These are phyloP conservation scores for Neopestalotiopsis clavispora DNA, from an alignment of 2,329 filamentous ascomycete genomes.

Conservation along the genomic window DNA sequence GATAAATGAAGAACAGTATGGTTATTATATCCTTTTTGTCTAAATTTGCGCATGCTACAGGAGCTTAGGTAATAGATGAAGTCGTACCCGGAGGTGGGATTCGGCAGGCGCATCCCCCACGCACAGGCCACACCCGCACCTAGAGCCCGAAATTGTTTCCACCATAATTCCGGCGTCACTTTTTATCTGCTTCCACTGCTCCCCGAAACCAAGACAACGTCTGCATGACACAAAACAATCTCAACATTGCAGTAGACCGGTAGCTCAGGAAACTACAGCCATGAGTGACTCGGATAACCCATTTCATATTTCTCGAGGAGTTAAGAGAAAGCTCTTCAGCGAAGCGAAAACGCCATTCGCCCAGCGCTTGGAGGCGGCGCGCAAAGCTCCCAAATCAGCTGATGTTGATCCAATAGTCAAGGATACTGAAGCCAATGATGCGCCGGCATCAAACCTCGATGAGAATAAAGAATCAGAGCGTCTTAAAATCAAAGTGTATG, in stretches of 20 bases:
- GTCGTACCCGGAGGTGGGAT: background rate
- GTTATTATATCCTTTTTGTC: too few species aligned
- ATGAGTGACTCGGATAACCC: background rate
- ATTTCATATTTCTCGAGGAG: slow-evolving; percentile 16
- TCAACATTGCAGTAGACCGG: background rate
- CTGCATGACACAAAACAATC: background rate
- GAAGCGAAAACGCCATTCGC: slow-evolving; percentile 17
- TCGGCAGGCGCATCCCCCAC: background rate
- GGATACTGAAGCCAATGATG: background rate
- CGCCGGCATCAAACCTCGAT: background rate
- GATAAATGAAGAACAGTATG: too few species aligned
- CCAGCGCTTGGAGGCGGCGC: background rate
- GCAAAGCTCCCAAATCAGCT: background rate
- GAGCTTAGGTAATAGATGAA: background rate
- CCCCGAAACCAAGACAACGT: background rate
- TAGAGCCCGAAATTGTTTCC: background rate
- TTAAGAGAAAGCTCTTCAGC: slow-evolving; percentile 30
- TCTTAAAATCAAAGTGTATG: background rate
- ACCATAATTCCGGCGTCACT: background rate
- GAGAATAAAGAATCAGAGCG: background rate
- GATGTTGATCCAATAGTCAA: background rate
- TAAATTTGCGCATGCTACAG: background rate
- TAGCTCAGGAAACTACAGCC: too few species aligned
- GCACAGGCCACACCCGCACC: background rate
- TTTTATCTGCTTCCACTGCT: background rate